Conservation (phyloP, 768 basidiomycete species). For the Sutorius australiensis region DNA sequence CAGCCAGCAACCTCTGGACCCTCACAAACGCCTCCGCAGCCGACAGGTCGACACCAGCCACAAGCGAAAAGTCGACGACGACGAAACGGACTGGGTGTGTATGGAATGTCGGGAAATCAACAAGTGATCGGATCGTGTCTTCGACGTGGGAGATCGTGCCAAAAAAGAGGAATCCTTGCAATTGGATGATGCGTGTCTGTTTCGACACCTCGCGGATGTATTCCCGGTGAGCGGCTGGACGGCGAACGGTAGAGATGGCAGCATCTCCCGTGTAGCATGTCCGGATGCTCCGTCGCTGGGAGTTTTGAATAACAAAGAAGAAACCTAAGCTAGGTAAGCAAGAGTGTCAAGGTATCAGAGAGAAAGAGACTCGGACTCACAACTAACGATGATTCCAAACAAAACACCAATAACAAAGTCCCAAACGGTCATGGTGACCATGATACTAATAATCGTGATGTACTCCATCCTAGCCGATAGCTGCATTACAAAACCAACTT, state of each 20-base stretch:
- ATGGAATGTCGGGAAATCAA: conserved; percentile 69
- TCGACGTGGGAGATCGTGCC: conserved; percentile 92
- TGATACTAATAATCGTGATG: conserved; percentile 79
- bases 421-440: conserved; percentile 89
- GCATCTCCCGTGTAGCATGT: conserved; percentile 78
- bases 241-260: conserved; percentile 85
- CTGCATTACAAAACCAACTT: conserved; percentile 1
- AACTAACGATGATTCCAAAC: conserved; percentile 89
- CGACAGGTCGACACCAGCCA: conserved; percentile 90
- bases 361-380: conserved; percentile 39
- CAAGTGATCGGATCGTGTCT: conserved; percentile 71
- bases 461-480: conserved; percentile 58
- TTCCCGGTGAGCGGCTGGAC: conserved; percentile 81
- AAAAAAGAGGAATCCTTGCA: conserved; percentile 94
- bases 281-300: conserved; percentile 79
- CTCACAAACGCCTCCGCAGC: conserved; percentile 94
- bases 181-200: conserved; percentile 81
- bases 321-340: conserved; percentile 48
- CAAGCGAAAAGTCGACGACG: conserved; percentile 81
- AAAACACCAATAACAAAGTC: conserved; percentile 94
- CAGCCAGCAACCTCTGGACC: conserved; percentile 74
- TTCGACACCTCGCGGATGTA: conserved; percentile 92
- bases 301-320: conserved; percentile 97
- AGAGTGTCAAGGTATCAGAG: background rate
- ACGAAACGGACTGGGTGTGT: conserved; percentile 83